These are phyloP conservation scores for Komagataella kurtzmanii DNA, from an alignment of 805 yeast genomes.

Conservation along the genomic window DNA sequence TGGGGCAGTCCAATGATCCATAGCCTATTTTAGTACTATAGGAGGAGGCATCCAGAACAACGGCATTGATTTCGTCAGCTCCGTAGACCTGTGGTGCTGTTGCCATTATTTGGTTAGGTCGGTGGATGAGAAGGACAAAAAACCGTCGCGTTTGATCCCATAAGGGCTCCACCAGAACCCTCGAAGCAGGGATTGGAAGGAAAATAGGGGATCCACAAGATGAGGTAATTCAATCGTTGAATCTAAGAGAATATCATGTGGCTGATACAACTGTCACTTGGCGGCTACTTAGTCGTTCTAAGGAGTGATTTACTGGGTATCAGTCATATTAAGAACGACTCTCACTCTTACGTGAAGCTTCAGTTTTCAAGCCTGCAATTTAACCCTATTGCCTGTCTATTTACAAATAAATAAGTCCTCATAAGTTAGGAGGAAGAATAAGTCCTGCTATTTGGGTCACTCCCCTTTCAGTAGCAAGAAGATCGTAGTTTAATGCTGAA, in stretches of 20 bases:
- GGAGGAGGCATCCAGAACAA: conserved; percentile 88
- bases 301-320: too few relatives aligned
- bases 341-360: neutral
- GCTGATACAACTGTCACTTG: neutral
- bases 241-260: neutral
- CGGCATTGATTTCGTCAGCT: conserved; percentile 80
- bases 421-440: conserved; percentile 55
- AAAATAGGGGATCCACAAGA: too few relatives aligned
- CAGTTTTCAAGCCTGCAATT: neutral
- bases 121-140: neutral
- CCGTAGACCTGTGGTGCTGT: conserved; percentile 40
- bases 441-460: conserved; percentile 64
- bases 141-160: neutral
- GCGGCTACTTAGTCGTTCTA: neutral
- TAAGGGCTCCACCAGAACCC: neutral
- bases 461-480: conserved; percentile 63
- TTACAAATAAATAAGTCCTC: conserved; percentile 3
- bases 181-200: too few relatives aligned
- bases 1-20: conserved; percentile 88
- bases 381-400: conserved; percentile 1
- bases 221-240: too few relatives aligned
- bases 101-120: conserved; percentile 5
- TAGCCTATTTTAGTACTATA: conserved; percentile 73
- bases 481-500: conserved; percentile 59
- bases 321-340: neutral